phyloP scores from a whole-genome alignment of 495 filamentous ascomycete genomes.

The Choiromyces venosus region DNA sequence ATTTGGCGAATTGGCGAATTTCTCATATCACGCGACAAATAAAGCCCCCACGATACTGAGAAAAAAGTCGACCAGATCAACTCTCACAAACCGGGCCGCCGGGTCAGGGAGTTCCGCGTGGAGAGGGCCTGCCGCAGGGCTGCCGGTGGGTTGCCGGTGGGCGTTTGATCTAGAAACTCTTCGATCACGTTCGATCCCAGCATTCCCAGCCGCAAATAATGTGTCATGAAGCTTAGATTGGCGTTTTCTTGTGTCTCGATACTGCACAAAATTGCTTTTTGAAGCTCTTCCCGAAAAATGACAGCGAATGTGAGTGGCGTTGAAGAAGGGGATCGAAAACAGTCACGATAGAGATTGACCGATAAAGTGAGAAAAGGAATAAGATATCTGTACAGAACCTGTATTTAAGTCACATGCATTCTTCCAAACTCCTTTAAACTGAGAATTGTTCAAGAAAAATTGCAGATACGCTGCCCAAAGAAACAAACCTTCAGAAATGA shows the following conservation, averaged over 20 bases:
- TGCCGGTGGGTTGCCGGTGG: conserved; percentile 1
- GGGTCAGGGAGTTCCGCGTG: background rate
- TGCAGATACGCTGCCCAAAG: background rate
- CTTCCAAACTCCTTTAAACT: background rate
- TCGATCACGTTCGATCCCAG: background rate
- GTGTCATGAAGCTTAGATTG: background rate
- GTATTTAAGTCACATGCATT: background rate
- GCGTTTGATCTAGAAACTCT: background rate
- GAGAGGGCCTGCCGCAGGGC: background rate
- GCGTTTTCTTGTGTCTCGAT: background rate
- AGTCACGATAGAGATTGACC: background rate
- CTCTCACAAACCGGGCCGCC: background rate
- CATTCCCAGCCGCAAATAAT: background rate
- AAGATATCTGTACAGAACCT: background rate
- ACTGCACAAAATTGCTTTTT: background rate
- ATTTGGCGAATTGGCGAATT: background rate
- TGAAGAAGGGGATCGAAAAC: background rate
- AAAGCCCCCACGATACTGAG: background rate
- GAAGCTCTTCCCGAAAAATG: background rate
- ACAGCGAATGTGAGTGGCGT: background rate
- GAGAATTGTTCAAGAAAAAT: background rate
- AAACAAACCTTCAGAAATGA: background rate
- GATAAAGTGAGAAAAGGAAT: background rate
- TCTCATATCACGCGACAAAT: background rate
- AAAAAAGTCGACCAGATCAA: background rate